A percentile compares a stretch with the other conserved stretches of the same genome.
Evolutionary conservation across 192 early-diverging fungal genomes (phyloP).

Genomic region (Spinellus fusiger): DNA sequence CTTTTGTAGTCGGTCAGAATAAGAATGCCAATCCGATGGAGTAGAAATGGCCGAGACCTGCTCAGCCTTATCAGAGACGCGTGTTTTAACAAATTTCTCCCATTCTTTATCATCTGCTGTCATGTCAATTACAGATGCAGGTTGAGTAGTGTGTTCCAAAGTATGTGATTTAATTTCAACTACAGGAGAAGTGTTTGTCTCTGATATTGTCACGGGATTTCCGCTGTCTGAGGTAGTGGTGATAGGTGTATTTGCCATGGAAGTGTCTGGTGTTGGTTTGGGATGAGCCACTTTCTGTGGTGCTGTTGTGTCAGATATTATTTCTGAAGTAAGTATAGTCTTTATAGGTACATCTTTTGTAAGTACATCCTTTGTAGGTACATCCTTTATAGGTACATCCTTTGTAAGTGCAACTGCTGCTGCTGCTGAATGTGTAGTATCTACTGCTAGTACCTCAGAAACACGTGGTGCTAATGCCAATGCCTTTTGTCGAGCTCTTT

Average conservation of each 20-base stretch:
- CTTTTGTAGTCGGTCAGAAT: background rate
- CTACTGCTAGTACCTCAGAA: background rate
- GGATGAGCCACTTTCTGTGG: too few species aligned
- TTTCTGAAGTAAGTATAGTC: too few species aligned
- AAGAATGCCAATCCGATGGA: slow-evolving; percentile 2
- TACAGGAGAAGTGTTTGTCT: background rate
- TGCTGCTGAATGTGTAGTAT: background rate
- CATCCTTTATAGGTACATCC: background rate
- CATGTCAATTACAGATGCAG: too few species aligned
- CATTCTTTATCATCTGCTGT: slow-evolving; percentile 3
- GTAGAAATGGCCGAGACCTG: background rate
- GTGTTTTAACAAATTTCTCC: background rate
- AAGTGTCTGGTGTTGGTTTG: too few species aligned
- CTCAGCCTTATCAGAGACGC: background rate
- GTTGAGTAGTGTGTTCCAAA: too few species aligned
- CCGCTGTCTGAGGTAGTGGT: too few species aligned
- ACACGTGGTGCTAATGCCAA: slow-evolving; percentile 16
- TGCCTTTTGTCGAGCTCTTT: slow-evolving; percentile 31
- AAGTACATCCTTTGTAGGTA: background rate
- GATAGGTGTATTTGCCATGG: too few species aligned
- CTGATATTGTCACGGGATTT: too few species aligned
- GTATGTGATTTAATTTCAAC: too few species aligned
- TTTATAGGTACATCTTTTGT: too few species aligned
- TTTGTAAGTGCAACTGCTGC: background rate
- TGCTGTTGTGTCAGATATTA: too few species aligned